Percentiles rank a stretch among this genome's conserved stretches.
Evolutionary conservation across 495 filamentous ascomycete species (phyloP).

Genomic region (Neurospora sp.): DNA sequence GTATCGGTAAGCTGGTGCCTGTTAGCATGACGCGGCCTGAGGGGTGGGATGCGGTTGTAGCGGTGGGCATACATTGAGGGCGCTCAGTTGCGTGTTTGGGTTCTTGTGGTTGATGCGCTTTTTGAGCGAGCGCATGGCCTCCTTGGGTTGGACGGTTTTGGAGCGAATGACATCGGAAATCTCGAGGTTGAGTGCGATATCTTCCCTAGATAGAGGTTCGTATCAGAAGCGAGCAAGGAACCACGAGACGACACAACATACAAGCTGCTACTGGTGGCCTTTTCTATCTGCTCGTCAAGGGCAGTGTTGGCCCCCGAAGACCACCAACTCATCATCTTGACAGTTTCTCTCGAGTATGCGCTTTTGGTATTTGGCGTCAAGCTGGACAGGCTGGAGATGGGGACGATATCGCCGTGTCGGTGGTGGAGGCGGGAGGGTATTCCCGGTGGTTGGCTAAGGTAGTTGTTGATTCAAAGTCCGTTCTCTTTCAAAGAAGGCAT

Average conservation of each 20-base stretch:
- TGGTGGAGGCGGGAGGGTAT: not conserved
- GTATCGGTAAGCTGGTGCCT: slow-evolving; percentile 71
- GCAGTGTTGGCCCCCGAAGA: slow-evolving; percentile 64
- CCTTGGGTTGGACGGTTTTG: slow-evolving; percentile 92
- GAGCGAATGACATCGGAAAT: slow-evolving; percentile 94
- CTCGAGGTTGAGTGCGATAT: slow-evolving; percentile 92
- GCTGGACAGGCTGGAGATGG: not conserved
- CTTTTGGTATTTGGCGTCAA: slow-evolving; percentile 1
- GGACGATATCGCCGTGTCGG: not conserved
- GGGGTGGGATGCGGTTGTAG: not conserved
- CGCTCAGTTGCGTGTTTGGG: slow-evolving; percentile 88
- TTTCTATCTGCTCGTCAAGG: slow-evolving; percentile 93
- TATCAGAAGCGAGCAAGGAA: not conserved
- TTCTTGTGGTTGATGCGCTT: slow-evolving; percentile 91
- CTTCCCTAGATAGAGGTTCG: slow-evolving; percentile 52
- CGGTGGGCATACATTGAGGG: slow-evolving; percentile 59
- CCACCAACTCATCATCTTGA: slow-evolving; percentile 82
- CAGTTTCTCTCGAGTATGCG: not conserved
- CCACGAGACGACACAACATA: slow-evolving; percentile 30
- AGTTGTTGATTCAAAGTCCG: not conserved
- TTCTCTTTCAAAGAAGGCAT: not conserved
- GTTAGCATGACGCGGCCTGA: slow-evolving; percentile 7
- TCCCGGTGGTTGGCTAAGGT: not conserved
- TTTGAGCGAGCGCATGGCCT: slow-evolving; percentile 94
- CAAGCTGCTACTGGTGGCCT: slow-evolving; percentile 87